Evolutionary conservation across 306 rosid genomes (phyloP).

Genomic region (Dryas octopetala): DNA sequence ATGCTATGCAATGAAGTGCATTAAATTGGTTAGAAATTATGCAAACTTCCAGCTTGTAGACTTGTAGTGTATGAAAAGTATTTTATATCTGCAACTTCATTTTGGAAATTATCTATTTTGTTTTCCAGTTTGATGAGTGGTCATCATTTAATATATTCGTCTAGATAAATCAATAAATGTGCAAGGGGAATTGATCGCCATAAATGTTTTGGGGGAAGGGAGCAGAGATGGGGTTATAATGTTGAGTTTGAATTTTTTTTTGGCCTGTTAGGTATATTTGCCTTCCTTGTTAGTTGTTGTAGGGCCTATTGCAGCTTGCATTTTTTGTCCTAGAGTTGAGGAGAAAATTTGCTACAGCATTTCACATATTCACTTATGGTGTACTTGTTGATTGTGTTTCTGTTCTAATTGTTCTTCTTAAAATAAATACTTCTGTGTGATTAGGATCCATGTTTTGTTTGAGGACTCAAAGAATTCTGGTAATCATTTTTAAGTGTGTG

Average conservation of each 20-base stretch:
- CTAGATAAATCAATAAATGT: not conserved
- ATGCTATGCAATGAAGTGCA: not conserved
- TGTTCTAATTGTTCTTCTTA: not conserved
- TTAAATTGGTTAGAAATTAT: not conserved
- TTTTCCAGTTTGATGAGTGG: not conserved
- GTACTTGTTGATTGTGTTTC: not conserved
- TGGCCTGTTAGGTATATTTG: not conserved
- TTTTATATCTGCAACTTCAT: not conserved
- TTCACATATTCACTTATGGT: not conserved
- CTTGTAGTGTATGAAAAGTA: not conserved
- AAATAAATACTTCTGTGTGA: not conserved
- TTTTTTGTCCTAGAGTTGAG: not conserved
- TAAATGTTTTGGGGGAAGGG: not conserved
- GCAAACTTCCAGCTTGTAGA: not conserved
- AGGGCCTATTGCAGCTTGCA: not conserved
- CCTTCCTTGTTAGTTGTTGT: not conserved
- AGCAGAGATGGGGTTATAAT: not conserved
- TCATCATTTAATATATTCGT: not conserved
- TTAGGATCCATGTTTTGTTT: not conserved
- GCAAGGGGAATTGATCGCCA: not conserved
- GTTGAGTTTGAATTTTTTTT: not conserved
- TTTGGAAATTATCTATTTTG: not conserved
- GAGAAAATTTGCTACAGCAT: not conserved
- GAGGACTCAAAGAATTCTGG: not conserved
- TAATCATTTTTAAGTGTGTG: not conserved